Base-by-base conservation (phyloP, 768 basidiomycete genomes). In the Suillus hirtellus region DNA sequence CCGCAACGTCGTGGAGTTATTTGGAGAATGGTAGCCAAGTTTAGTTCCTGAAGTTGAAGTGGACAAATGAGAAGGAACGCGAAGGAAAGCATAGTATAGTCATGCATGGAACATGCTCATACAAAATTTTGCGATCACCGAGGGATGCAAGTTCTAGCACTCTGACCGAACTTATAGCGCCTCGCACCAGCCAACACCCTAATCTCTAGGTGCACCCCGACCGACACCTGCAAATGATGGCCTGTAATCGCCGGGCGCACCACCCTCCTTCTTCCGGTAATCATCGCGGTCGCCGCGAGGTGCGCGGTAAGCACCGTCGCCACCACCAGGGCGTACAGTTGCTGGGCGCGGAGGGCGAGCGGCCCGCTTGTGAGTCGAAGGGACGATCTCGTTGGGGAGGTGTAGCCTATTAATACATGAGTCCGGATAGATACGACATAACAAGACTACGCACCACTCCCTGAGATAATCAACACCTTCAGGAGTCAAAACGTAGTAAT, bases 381-480 rank as follows among this genome's bases (percentile, higher is more conserved):
- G 97, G 60, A 99, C 97, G 74, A 99, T 98, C 80, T 99, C 96
- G 65, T 79, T 79, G 59, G 95, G 96, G 68, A 98, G 89, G 82
- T 97, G 93, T 63, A 97, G 86, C 92, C 92, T 95, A 67, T 31
- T 4, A 3, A 62, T 19, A 38, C 8, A 47, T 21, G n/a, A 53
- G 24, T 15, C 44, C 21, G 60, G 12, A 19, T 46, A 62, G n/a
- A 66, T 46, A 4, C 17, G 12, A 5, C 53, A n/a, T 8, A 53
- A 12, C 12, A 3, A 47, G 63, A 31, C 31, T 55, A 69, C 75
- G 60, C 67, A 85, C 83, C 90, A 95, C 80, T 96, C 95, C 67
- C 96, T 90, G 78, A 99, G 91, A 81, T 92, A 96, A 70, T 96
- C 95, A 67, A 99, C 89, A 73, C 97, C 97, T 79, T 99, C 97